A percentile compares a stretch with the other conserved stretches of the same genome.
Conservation (phyloP, 129 eudicot species). For the Saussurea involucrata region DNA sequence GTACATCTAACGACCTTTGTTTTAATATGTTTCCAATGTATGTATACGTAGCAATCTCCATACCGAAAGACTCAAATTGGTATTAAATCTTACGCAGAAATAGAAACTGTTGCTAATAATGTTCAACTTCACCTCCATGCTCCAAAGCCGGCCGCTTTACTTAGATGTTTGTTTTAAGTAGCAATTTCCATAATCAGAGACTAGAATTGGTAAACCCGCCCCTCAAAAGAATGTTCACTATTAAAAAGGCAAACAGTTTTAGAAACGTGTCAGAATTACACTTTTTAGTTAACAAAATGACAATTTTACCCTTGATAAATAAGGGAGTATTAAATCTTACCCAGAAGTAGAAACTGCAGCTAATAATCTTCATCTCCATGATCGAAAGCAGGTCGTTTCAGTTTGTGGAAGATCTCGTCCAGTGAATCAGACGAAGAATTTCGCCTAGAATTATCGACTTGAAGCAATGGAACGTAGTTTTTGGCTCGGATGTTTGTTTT, state of each 20-base stretch:
- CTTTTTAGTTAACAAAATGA: background rate
- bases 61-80: background rate
- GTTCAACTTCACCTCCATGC: constrained; percentile 28
- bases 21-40: background rate
- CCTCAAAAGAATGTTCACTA: background rate
- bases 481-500: constrained; percentile 63
- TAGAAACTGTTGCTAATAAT: constrained; percentile 10
- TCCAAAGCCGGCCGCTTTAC: constrained; percentile 47
- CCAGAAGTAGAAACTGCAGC: background rate
- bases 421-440: constrained; percentile 62
- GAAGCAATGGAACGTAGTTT: constrained; percentile 50
- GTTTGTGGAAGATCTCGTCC: constrained; percentile 68
- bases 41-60: background rate
- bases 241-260: background rate
- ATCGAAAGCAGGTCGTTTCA: constrained; percentile 55
- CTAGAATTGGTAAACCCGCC: background rate
- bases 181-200: background rate
- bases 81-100: background rate
- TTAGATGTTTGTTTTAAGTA: constrained; percentile 18
- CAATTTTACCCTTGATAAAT: background rate
- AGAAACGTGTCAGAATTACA: background rate
- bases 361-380: constrained; percentile 24
- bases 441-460: constrained; percentile 36
- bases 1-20: background rate
- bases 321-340: background rate